Conservation (phyloP, 441 rosid genomes). For the Biscutella laevigata region DNA sequence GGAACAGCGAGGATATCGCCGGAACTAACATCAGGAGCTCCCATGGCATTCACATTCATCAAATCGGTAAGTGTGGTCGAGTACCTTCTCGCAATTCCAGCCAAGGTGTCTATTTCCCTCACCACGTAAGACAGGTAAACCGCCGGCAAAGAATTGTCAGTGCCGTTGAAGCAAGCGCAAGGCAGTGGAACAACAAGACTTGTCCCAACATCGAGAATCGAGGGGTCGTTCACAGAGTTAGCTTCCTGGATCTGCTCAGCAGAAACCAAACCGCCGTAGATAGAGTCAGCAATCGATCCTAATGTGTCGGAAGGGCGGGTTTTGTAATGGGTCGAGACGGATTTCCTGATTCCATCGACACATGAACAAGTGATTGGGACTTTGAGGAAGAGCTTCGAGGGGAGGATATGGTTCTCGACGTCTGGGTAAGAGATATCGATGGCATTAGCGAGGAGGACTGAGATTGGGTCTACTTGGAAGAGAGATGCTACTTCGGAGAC, state of each 20-base stretch:
- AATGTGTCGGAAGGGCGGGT: slow-evolving; percentile 80
- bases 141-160: slow-evolving; percentile 82
- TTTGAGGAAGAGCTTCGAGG: slow-evolving; percentile 67
- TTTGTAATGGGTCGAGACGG: slow-evolving; percentile 66
- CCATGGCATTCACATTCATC: slow-evolving; percentile 97
- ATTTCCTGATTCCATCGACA: slow-evolving; percentile 81
- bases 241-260: slow-evolving; percentile 83
- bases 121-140: slow-evolving; percentile 85
- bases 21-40: slow-evolving; percentile 50
- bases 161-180: slow-evolving; percentile 86
- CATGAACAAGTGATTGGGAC: slow-evolving; percentile 74
- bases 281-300: slow-evolving; percentile 46
- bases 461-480: slow-evolving; percentile 81
- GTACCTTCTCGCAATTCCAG: slow-evolving; percentile 63
- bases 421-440: slow-evolving; percentile 90
- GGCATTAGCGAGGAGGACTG: slow-evolving; percentile 73
- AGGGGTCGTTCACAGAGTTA: slow-evolving; percentile 71
- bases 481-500: slow-evolving; percentile 93
- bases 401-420: slow-evolving; percentile 85
- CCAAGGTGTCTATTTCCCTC: slow-evolving; percentile 54
- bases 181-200: slow-evolving; percentile 71
- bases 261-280: slow-evolving; percentile 77
- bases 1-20: slow-evolving; percentile 83
- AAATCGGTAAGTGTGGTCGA: slow-evolving; percentile 76
- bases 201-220: slow-evolving; percentile 69